These are phyloP conservation scores for Ustilago loliicola DNA, from an alignment of 1,284 basidiomycete species.

Conservation along the genomic window DNA sequence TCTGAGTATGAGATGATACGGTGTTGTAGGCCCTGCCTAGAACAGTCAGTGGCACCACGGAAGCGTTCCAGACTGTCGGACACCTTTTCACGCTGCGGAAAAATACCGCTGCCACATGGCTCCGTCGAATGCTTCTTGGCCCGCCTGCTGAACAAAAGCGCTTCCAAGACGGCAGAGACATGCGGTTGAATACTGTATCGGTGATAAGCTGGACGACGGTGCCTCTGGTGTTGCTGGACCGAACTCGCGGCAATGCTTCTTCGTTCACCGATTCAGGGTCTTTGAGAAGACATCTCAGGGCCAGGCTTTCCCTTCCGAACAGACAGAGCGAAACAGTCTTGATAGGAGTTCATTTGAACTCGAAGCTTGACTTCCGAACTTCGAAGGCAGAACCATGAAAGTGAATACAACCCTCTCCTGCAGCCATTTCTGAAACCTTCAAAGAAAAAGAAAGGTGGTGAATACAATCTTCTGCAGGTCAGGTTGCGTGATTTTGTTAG, in stretches of 20 bases:
- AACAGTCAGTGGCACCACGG: too few species aligned
- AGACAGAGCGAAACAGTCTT: not conserved
- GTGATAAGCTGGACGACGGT: conserved; percentile 8
- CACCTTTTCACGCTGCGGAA: too few species aligned
- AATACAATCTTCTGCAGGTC: conserved; percentile 1
- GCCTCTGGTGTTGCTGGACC: not conserved
- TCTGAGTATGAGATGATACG: too few species aligned
- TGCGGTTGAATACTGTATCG: not conserved
- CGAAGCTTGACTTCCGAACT: not conserved
- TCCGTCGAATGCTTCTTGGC: too few species aligned
- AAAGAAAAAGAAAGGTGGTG: not conserved
- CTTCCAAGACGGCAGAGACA: not conserved
- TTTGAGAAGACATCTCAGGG: not conserved
- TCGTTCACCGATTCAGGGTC: not conserved
- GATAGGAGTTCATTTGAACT: not conserved
- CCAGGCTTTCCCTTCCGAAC: not conserved
- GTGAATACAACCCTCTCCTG: not conserved
- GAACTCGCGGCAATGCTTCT: not conserved
- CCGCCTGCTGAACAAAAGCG: not conserved
- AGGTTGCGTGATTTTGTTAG: not conserved
- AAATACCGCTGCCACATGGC: too few species aligned
- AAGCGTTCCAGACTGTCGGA: not conserved
- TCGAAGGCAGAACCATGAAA: not conserved
- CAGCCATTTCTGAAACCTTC: not conserved
- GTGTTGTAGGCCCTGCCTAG: too few species aligned